These are phyloP conservation scores for Tolypocladium pustulatum DNA, from an alignment of 2,329 filamentous ascomycete genomes.

Conservation along the genomic window DNA sequence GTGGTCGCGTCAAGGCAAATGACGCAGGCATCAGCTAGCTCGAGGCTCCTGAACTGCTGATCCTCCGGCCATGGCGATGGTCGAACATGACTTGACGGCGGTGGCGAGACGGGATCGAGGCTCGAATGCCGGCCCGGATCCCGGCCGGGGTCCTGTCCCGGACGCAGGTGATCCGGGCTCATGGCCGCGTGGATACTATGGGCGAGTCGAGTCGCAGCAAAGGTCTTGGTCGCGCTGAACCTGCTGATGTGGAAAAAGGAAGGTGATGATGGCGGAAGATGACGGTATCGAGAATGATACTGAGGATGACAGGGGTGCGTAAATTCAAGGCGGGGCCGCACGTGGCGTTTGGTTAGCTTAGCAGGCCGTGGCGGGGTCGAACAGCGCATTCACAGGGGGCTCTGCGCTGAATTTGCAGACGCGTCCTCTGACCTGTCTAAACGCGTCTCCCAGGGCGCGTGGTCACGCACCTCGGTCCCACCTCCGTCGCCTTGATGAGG, in stretches of 20 bases:
- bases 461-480: neutral
- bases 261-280: neutral
- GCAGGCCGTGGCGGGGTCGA: neutral
- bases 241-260: neutral
- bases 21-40: slow-evolving; percentile 41
- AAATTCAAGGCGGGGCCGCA: neutral
- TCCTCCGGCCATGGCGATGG: neutral
- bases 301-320: neutral
- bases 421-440: neutral
- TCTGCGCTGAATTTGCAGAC: neutral
- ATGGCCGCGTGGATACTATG: neutral
- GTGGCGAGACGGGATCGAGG: neutral
- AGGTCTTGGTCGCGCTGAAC: neutral
- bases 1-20: slow-evolving; percentile 75
- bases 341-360: neutral
- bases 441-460: neutral
- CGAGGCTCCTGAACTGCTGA: neutral
- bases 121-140: no score
- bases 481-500: neutral
- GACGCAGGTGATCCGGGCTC: neutral
- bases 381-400: neutral
- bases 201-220: neutral
- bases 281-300: neutral
- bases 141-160: neutral
- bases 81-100: neutral